Base-by-base conservation (phyloP, 2,329 filamentous ascomycete genomes). In the Xylaria sp. region DNA sequence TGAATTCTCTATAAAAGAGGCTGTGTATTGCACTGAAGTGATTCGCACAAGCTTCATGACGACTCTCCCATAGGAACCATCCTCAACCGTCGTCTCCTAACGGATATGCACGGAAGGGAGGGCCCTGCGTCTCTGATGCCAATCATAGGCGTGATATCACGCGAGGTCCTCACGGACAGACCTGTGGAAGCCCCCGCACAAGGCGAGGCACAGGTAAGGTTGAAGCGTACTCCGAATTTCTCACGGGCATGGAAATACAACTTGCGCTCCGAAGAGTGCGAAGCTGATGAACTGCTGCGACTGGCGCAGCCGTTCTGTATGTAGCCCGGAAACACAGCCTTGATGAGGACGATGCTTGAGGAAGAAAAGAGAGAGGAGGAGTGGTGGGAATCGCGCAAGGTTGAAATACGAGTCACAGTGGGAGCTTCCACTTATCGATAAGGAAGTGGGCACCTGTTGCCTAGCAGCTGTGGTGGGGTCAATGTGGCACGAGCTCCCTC, bases 181-280 rank as follows among this genome's bases (percentile, higher is more conserved):
- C 80, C 81, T 74, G 71, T 77, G 72, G 69, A 73, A 73, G 17
- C 38, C 60, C 74, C 75, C 70, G 65, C 73, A 73, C 76, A 74
- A 75, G 79, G 78, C 77, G 75, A 80, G 77, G 73, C 73, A 77
- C 74, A 72, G 76, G 75, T 75, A 71, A 67, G 74, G 76, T 73
- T 92, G 91, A 92, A 93, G 90, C 93, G 88, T 95, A 90, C 92
- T 95, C 92, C 91, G 91, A 95, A 94, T 95, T 95, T 95, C 91
- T 92, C 91, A 93, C 92, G 92, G 93, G 92, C 91, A 80, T 68
- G 57, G 55, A 55, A 56, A 52, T 54, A 15, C 57, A 58, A 57
- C 48, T 60, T 57, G 40, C 31, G 54, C 58, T 60, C 66, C 53
- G 38, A 55, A 62, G 47, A 68, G 60, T 46, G 72, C 66, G 47